phyloP scores from a whole-genome alignment of 2,329 filamentous ascomycete species.

The Ascochyta clinopodiicola region DNA sequence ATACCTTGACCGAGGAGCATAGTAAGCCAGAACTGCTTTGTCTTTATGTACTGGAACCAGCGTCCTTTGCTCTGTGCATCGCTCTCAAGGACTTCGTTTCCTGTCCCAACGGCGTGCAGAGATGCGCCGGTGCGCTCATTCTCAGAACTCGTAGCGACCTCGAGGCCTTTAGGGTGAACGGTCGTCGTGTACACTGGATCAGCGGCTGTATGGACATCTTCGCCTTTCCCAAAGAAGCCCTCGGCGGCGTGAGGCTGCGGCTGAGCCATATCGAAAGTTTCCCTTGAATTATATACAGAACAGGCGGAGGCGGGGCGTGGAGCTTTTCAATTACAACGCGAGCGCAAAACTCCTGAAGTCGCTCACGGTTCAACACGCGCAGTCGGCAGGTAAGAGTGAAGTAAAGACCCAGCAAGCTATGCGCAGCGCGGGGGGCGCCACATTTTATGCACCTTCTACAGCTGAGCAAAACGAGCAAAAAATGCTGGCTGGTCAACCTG shows the following conservation, averaged over 20 bases:
- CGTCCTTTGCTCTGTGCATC: conserved; percentile 53
- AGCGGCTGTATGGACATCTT: conserved; percentile 9
- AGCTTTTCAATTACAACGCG: conserved; percentile 46
- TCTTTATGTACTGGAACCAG: conserved; percentile 75
- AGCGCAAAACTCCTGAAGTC: conserved; percentile 54
- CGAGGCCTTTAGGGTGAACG: conserved; percentile 32
- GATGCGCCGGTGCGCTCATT: conserved; percentile 29
- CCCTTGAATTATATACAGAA: not conserved
- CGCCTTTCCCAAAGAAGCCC: conserved; percentile 15
- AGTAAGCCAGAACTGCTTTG: conserved; percentile 86
- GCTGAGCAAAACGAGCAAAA: conserved; percentile 24
- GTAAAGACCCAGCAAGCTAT: conserved; percentile 1
- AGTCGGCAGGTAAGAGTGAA: conserved; percentile 12
- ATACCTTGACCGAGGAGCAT: conserved; percentile 71
- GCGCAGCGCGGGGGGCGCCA: conserved; percentile 24
- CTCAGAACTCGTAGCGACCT: conserved; percentile 33
- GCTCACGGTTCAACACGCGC: conserved; percentile 38
- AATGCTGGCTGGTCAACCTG: conserved; percentile 29
- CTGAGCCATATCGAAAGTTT: conserved; percentile 14
- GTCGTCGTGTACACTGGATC: conserved; percentile 25
- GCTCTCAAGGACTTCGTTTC: conserved; percentile 31
- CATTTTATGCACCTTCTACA: conserved; percentile 28
- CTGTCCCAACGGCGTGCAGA: conserved; percentile 16
- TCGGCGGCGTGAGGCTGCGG: conserved; percentile 28
- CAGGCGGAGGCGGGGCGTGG: conserved; percentile 19